Evolutionary conservation across 2,329 filamentous ascomycete species (phyloP).

Genomic region (Phialemonium atrogriseum): DNA sequence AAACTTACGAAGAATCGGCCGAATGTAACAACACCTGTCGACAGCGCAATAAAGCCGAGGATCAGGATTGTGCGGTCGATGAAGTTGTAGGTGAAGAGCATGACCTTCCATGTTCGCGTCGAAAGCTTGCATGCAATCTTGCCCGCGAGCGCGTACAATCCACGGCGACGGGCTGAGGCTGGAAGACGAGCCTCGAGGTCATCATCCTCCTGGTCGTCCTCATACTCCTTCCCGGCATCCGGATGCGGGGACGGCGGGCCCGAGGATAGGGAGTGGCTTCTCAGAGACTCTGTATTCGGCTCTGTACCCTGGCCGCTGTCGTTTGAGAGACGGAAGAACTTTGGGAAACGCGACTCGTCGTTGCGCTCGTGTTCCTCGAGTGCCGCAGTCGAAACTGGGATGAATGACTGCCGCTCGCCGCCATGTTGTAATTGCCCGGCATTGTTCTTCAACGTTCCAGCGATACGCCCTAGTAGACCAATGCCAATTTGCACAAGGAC

Average conservation of each 20-base stretch:
- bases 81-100: conserved; percentile 54
- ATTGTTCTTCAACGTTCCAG: conserved; percentile 29
- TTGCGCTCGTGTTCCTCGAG: conserved; percentile 46
- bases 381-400: conserved; percentile 50
- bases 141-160: conserved; percentile 36
- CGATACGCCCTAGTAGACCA: conserved; percentile 54
- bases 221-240: conserved; percentile 36
- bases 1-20: conserved; percentile 74
- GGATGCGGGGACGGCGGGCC: conserved; percentile 30
- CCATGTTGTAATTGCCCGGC: conserved; percentile 2
- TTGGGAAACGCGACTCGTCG: conserved; percentile 33
- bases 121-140: conserved; percentile 49
- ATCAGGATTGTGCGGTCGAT: conserved; percentile 72
- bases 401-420: conserved; percentile 47
- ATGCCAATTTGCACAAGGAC: conserved; percentile 62
- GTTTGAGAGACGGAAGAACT: conserved; percentile 51
- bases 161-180: background rate
- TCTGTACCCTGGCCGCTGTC: conserved; percentile 73
- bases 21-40: conserved; percentile 67
- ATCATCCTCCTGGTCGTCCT: conserved; percentile 37
- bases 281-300: conserved; percentile 56
- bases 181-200: conserved; percentile 30
- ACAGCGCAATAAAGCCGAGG: conserved; percentile 65
- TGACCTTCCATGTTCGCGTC: conserved; percentile 44
- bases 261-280: conserved; percentile 57